Percentiles rank a stretch among this genome's conserved stretches.
phyloP scores from a whole-genome alignment of 805 yeast species.

The Lipomyces starkeyi region DNA sequence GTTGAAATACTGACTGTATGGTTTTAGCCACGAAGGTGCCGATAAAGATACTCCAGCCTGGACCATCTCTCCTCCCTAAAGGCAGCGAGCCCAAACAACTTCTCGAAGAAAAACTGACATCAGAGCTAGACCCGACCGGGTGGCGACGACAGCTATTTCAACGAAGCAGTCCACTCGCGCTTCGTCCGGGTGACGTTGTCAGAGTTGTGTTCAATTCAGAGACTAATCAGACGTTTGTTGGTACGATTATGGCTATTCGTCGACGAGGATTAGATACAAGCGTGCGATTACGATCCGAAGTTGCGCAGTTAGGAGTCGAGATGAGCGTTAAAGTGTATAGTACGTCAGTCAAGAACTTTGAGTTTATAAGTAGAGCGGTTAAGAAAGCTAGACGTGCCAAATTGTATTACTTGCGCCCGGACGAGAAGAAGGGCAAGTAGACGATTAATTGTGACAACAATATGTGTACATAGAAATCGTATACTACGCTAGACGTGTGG shows the following conservation, averaged over 20 bases:
- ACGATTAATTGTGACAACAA: not conserved
- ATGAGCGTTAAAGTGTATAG: conserved; percentile 78
- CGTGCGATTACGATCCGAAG: conserved; percentile 79
- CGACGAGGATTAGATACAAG: conserved; percentile 75
- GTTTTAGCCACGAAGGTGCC: conserved; percentile 16
- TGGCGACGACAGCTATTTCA: conserved; percentile 63
- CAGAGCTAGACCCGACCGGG: conserved; percentile 71
- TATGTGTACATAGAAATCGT: not conserved
- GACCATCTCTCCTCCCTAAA: conserved; percentile 29
- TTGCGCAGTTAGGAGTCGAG: conserved; percentile 85
- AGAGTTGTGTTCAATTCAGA: conserved; percentile 69
- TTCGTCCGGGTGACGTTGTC: conserved; percentile 83
- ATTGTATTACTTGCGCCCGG: conserved; percentile 80
- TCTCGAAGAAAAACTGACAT: conserved; percentile 58
- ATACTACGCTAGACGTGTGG: not conserved
- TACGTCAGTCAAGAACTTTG: conserved; percentile 78
- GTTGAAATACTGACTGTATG: not conserved
- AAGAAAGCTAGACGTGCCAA: conserved; percentile 79
- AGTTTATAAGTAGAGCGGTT: conserved; percentile 73
- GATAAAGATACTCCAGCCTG: conserved; percentile 15
- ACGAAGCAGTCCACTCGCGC: conserved; percentile 53
- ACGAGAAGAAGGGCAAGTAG: conserved; percentile 17
- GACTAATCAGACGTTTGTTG: conserved; percentile 63
- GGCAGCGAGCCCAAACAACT: conserved; percentile 50
- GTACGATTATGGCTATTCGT: conserved; percentile 78